Conservation (phyloP, 2,329 filamentous ascomycete species). For the Dactylellina haptotyla region DNA sequence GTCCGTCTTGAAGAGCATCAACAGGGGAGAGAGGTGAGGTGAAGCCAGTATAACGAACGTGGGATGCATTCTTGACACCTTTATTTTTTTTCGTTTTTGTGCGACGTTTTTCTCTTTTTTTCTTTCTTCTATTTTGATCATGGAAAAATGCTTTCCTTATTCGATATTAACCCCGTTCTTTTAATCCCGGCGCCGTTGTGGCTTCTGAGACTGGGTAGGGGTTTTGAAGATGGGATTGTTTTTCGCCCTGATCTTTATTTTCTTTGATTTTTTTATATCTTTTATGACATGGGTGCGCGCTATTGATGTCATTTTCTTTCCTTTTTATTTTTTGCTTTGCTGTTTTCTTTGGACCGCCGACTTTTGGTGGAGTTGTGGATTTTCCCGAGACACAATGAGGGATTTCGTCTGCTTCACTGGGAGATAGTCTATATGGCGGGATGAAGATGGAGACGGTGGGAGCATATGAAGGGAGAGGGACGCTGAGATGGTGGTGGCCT, state of each 20-base stretch:
- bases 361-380: background rate
- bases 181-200: constrained; percentile 47
- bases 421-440: background rate
- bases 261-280: background rate
- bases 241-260: constrained; percentile 5
- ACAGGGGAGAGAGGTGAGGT: constrained; percentile 54
- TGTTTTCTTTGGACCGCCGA: background rate
- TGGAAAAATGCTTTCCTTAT: constrained; percentile 3
- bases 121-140: constrained; percentile 8
- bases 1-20: constrained; percentile 34
- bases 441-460: constrained; percentile 8
- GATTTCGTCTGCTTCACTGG: background rate
- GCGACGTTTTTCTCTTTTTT: constrained; percentile 19
- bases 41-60: constrained; percentile 20
- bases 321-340: background rate
- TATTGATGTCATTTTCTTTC: background rate
- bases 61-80: constrained; percentile 53
- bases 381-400: background rate
- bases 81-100: background rate
- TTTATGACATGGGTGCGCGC: background rate
- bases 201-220: constrained; percentile 52
- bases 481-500: too few relatives aligned
- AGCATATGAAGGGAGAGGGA: background rate
- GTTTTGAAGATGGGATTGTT: constrained; percentile 1
- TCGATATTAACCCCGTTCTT: constrained; percentile 14